Percentiles rank a stretch among this genome's conserved stretches.
Conservation (phyloP, 2,329 filamentous ascomycete genomes). For the Alternaria gansuensis region DNA sequence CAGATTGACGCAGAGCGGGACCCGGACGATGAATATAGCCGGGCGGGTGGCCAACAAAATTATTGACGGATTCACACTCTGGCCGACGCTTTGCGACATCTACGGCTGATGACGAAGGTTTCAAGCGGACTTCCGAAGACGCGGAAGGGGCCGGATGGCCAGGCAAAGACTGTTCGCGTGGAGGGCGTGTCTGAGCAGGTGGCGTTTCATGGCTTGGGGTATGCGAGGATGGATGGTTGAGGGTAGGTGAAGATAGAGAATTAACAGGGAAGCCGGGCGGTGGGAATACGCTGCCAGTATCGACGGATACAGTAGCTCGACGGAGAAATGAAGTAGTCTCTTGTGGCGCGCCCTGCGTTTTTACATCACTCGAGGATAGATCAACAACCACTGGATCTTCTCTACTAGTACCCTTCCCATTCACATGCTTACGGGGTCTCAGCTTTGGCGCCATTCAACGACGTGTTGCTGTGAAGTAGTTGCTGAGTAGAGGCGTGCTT, state of each 20-base stretch:
- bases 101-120: neutral
- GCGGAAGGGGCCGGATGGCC: neutral
- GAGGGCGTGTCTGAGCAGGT: neutral
- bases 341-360: neutral
- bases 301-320: neutral
- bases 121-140: neutral
- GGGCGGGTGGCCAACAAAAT: neutral
- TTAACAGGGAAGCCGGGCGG: neutral
- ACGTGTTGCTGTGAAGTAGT: neutral
- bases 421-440: neutral
- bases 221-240: neutral
- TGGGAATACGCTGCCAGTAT: neutral
- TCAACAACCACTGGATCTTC: neutral
- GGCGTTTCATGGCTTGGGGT: neutral
- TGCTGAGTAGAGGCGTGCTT: neutral
- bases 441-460: neutral
- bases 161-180: neutral
- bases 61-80: neutral
- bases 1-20: constrained; percentile 6
- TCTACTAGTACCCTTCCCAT: neutral
- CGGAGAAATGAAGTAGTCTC: neutral
- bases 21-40: neutral
- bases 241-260: neutral
- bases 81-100: neutral
- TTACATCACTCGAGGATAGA: neutral